Evolutionary conservation across 371 early-diverging fungal genomes (phyloP).

Genomic region (Vairimorpha apis): DNA sequence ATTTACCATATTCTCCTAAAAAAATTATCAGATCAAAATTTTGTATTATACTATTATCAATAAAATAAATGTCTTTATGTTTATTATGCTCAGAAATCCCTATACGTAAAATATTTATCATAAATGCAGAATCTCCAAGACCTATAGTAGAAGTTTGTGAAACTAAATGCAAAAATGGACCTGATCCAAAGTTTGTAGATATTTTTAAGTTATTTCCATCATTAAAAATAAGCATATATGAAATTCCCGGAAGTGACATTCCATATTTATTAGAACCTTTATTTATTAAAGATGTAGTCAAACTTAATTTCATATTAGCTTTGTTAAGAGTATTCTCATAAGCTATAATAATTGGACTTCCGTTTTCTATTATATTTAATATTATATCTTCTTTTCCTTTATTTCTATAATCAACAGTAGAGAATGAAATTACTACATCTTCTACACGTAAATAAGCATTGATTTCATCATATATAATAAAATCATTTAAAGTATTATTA

Average conservation of each 20-base stretch:
- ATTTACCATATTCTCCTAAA: constrained; percentile 21
- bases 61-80: constrained; percentile 15
- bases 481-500: background rate
- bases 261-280: background rate
- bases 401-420: constrained; percentile 29
- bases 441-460: background rate
- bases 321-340: constrained; percentile 36
- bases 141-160: constrained; percentile 48
- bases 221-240: constrained; percentile 47
- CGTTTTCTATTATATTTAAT: constrained; percentile 13
- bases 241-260: constrained; percentile 40
- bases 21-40: constrained; percentile 53
- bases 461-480: constrained; percentile 5
- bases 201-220: constrained; percentile 41
- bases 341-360: constrained; percentile 1
- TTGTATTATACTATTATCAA: constrained; percentile 46
- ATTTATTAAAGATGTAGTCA: constrained; percentile 31
- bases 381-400: constrained; percentile 34
- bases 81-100: constrained; percentile 21
- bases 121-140: constrained; percentile 53
- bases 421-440: constrained; percentile 32
- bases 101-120: constrained; percentile 40
- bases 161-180: constrained; percentile 45
- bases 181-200: constrained; percentile 37
- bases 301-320: constrained; percentile 51